Evolutionary conservation across 75 land plant species (phyloP).

Genomic region (Pinus tabuliformis): DNA sequence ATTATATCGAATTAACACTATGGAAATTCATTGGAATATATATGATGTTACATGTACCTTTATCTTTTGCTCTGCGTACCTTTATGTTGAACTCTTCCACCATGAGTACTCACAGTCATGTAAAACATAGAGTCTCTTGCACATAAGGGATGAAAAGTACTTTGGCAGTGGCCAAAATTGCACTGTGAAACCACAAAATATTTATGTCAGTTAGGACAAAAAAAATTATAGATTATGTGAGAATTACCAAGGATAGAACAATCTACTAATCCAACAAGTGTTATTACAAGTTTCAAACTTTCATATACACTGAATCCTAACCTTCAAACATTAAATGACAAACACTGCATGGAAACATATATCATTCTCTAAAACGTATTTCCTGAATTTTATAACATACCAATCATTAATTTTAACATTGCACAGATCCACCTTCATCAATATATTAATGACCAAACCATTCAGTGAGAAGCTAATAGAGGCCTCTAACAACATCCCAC

Average conservation of each 20-base stretch:
- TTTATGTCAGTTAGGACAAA: not conserved
- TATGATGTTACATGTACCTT: slow-evolving; percentile 39
- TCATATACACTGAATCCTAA: slow-evolving; percentile 13
- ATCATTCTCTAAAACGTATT: slow-evolving; percentile 28
- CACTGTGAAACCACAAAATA: slow-evolving; percentile 49
- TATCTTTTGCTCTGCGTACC: slow-evolving; percentile 49
- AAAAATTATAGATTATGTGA: not conserved
- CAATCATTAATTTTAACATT: not conserved
- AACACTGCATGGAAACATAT: slow-evolving; percentile 44
- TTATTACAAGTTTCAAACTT: not conserved
- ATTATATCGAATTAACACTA: not conserved
- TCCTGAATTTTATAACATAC: slow-evolving; percentile 41
- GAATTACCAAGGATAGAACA: not conserved
- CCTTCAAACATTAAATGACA: slow-evolving; percentile 82
- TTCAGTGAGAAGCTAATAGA: not conserved
- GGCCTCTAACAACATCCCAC: not conserved
- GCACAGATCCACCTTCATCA: not conserved
- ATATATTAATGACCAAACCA: not conserved
- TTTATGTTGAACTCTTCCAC: slow-evolving; percentile 67
- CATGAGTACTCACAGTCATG: slow-evolving; percentile 52
- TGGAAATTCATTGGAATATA: not conserved
- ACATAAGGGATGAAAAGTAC: slow-evolving; percentile 83
- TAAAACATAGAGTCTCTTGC: slow-evolving; percentile 75
- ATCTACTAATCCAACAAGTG: not conserved
- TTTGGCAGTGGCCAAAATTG: slow-evolving; percentile 79